These are phyloP conservation scores for Neospermospora avenae DNA, from an alignment of 2,329 filamentous ascomycete genomes.

Conservation along the genomic window DNA sequence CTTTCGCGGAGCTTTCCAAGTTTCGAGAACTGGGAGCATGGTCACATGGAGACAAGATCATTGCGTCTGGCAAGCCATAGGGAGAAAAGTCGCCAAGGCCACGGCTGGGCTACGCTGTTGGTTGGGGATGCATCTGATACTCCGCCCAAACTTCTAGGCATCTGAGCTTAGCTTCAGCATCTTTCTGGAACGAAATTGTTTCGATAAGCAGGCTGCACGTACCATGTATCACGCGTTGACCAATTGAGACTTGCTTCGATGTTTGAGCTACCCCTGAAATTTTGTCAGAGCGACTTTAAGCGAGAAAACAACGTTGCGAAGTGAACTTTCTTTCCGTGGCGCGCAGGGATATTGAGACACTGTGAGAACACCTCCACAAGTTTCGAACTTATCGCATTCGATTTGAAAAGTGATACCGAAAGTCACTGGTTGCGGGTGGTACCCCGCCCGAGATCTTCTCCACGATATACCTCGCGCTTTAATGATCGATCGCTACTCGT, in stretches of 20 bases:
- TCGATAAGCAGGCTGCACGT: constrained; percentile 1
- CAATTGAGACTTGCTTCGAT: not conserved
- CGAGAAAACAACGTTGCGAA: not conserved
- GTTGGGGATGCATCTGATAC: not conserved
- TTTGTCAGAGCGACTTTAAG: not conserved
- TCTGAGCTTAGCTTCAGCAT: not conserved
- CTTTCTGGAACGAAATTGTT: not conserved
- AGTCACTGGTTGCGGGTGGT: not conserved
- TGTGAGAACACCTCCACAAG: not conserved
- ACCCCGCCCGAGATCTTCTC: not conserved
- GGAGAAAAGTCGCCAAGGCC: not conserved
- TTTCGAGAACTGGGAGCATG: not conserved
- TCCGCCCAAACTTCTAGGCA: constrained; percentile 1
- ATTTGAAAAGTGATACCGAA: not conserved
- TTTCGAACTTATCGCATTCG: not conserved
- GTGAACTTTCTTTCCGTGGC: too few relatives aligned
- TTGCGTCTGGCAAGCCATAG: not conserved
- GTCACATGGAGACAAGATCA: not conserved
- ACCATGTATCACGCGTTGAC: not conserved
- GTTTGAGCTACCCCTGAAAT: not conserved
- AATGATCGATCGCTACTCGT: not conserved
- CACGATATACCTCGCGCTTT: not conserved
- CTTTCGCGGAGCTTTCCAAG: not conserved
- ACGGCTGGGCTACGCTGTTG: not conserved
- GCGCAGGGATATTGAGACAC: not conserved